Evolutionary conservation across 495 filamentous ascomycete species (phyloP).

Genomic region (Pseudotulostoma volvatum): DNA sequence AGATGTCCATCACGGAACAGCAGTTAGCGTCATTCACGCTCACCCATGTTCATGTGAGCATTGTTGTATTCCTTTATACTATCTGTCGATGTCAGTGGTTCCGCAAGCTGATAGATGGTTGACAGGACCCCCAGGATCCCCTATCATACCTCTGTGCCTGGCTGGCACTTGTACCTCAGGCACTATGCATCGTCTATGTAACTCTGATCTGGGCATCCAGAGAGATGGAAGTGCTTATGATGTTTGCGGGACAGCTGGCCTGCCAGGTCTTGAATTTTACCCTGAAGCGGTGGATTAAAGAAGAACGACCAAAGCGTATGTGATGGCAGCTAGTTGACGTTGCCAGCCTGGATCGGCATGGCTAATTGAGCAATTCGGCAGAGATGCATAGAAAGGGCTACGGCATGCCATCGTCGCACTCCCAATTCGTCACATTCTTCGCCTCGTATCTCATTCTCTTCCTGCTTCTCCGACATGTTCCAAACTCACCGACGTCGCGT

Average conservation of each 20-base stretch:
- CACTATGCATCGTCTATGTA: conserved; percentile 72
- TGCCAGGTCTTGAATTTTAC: conserved; percentile 90
- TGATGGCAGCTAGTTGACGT: too few species aligned
- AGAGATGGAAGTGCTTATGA: conserved; percentile 76
- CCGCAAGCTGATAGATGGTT: conserved; percentile 5
- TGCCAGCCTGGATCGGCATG: neutral
- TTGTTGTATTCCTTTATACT: neutral
- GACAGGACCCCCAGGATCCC: conserved; percentile 73
- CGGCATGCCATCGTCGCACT: conserved; percentile 97
- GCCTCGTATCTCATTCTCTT: conserved; percentile 68
- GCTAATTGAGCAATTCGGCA: conserved; percentile 13
- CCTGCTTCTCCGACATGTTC: conserved; percentile 59
- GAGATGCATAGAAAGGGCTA: conserved; percentile 85
- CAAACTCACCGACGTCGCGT: conserved; percentile 31
- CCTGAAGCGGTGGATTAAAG: conserved; percentile 79
- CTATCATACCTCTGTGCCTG: conserved; percentile 79
- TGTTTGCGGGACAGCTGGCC: conserved; percentile 80
- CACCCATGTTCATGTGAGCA: conserved; percentile 82
- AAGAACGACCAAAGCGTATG: conserved; percentile 67
- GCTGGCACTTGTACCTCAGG: conserved; percentile 86
- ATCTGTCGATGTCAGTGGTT: neutral
- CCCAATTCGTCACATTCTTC: conserved; percentile 88
- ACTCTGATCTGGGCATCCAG: conserved; percentile 80
- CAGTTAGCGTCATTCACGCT: conserved; percentile 78
- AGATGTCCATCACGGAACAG: conserved; percentile 2